A percentile compares a stretch with the other conserved stretches of the same genome.
Evolutionary conservation across 2,329 filamentous ascomycete species (phyloP).

Genomic region (Aureobasidium pullulans): DNA sequence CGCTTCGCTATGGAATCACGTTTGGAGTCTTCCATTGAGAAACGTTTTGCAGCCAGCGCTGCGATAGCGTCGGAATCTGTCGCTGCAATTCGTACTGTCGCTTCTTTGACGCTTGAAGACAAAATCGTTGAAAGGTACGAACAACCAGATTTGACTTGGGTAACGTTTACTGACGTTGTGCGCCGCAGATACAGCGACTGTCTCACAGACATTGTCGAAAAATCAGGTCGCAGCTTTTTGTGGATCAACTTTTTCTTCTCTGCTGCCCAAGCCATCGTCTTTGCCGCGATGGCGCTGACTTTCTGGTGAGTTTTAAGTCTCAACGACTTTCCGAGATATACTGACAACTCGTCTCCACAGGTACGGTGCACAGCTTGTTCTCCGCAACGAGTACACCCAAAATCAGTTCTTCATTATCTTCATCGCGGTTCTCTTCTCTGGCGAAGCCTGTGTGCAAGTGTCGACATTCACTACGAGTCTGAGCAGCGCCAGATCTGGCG

Average conservation of each 20-base stretch:
- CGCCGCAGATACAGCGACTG: too few species aligned
- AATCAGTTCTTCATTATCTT: slow-evolving; percentile 53
- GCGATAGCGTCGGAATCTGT: slow-evolving; percentile 30
- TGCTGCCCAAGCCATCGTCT: slow-evolving; percentile 53
- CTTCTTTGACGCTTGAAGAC: slow-evolving; percentile 60
- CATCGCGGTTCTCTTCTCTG: slow-evolving; percentile 60
- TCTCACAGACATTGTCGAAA: slow-evolving; percentile 47
- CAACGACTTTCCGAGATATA: too few species aligned
- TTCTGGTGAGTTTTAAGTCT: slow-evolving; percentile 19
- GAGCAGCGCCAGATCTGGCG: not conserved
- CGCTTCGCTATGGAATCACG: slow-evolving; percentile 28
- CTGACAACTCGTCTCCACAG: slow-evolving; percentile 3
- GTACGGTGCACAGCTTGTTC: slow-evolving; percentile 28
- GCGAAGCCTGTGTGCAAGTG: slow-evolving; percentile 37
- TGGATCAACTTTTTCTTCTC: slow-evolving; percentile 55
- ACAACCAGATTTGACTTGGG: slow-evolving; percentile 26
- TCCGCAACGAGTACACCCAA: slow-evolving; percentile 26
- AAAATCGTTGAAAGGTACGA: slow-evolving; percentile 50
- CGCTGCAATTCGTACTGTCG: slow-evolving; percentile 31
- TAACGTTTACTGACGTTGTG: too few species aligned
- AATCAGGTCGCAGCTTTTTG: slow-evolving; percentile 51
- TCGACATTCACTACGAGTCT: not conserved
- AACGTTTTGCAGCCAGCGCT: slow-evolving; percentile 28
- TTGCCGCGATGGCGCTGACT: slow-evolving; percentile 38
- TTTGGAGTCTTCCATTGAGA: slow-evolving; percentile 24